Evolutionary conservation across 441 rosid genomes (phyloP), one percentile per base, ranked within the genome.

Genomic region (Theobroma grandiflorum): DNA sequence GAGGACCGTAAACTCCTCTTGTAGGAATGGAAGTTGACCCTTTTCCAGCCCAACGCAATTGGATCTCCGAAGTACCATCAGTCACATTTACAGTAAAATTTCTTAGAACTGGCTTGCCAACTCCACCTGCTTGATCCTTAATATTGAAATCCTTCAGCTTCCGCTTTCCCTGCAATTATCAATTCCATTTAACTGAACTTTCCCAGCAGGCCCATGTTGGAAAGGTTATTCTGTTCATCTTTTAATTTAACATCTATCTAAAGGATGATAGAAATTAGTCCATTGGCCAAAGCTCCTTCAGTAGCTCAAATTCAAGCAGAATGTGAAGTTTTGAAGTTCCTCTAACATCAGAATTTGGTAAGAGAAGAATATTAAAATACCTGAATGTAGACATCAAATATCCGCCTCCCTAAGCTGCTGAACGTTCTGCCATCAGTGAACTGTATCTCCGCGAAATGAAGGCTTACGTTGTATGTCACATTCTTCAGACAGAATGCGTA

Each of bases 371-470:
- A 12, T n/a, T 20, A 3, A 57, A 33, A 57, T 73, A 55, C 76
- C 76, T 55, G 65, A 73, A 73, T 73, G 64, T 55, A 73, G 55
- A 73, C 37, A 55, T 73, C 87, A 70, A 93, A 93, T 43, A 85
- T 45, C 15, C 93, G 82, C 82, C 92, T 86, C 18, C 94, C 95
- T 15, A 90, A 78, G 79, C 85, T 90, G 33, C 0, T n/a, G 64
- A 8, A 87, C 1, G 64, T 79, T 14, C 77, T 74, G 33, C 79
- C 80, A 43, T 71, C 57, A 1, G 63, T 76, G 80, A 90, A 86
- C 85, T 78, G 61, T n/a, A 85, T 91, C 82, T 93, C 95, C 4
- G 92, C 90, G 55, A 93, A 93, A 72, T 93, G 90, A 80, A 91
- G 95, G 37, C 49, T 82, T 62, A 90, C 86, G 0, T 82, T 87